A percentile compares a stretch with the other conserved stretches of the same genome.
phyloP scores from a whole-genome alignment of 768 basidiomycete species.

The Amanita pallidorosea region DNA sequence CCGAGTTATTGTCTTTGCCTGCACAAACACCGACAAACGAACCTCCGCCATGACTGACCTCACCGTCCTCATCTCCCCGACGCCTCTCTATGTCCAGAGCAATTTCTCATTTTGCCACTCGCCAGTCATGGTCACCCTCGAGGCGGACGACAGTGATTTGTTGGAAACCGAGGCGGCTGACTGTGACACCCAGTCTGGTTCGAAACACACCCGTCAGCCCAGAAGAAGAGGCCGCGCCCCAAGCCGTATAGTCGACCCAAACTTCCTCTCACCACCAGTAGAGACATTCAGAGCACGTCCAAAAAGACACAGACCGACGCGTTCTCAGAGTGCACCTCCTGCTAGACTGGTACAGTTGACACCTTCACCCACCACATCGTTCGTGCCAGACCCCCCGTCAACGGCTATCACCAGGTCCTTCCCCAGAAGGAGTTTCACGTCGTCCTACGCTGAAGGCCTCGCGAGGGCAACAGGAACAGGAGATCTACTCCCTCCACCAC shows the following conservation, averaged over 20 bases:
- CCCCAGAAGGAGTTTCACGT: slow-evolving; percentile 19
- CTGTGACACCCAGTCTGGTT: slow-evolving; percentile 8
- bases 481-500: slow-evolving; percentile 48
- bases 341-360: slow-evolving; percentile 8
- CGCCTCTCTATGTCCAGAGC: slow-evolving; percentile 26
- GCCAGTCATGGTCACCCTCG: slow-evolving; percentile 34
- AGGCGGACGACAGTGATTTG: slow-evolving; percentile 12
- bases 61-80: slow-evolving; percentile 39
- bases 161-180: slow-evolving; percentile 9
- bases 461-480: slow-evolving; percentile 23
- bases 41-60: slow-evolving; percentile 32
- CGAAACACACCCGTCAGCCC: slow-evolving; percentile 10
- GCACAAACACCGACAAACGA: background rate
- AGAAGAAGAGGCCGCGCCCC: slow-evolving; percentile 7
- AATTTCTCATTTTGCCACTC: slow-evolving; percentile 23
- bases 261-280: slow-evolving; percentile 35
- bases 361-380: slow-evolving; percentile 3
- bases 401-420: slow-evolving; percentile 1
- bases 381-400: slow-evolving; percentile 7
- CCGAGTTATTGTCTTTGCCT: no score
- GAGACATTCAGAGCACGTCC: slow-evolving; percentile 33
- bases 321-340: slow-evolving; percentile 36
- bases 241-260: slow-evolving; percentile 14
- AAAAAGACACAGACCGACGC: slow-evolving; percentile 28
- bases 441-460: slow-evolving; percentile 14